Base-by-base conservation (phyloP, 257 asterid species). In the Salvia miltiorrhiza region DNA sequence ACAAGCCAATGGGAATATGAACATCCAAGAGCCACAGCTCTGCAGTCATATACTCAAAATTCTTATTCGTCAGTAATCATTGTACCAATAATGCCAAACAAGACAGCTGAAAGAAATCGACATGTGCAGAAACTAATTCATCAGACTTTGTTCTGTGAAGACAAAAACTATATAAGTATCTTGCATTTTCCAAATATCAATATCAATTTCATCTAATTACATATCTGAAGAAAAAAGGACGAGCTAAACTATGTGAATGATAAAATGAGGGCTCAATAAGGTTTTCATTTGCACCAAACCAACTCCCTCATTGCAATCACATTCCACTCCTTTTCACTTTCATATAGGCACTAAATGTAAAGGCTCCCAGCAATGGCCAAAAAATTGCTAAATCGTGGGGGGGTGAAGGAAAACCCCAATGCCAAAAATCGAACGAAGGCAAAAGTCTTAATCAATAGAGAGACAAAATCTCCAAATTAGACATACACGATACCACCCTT, bases 401-500 rank as follows among this genome's bases (percentile, higher is more conserved):
- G 21, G 21, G 1, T 8, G 2, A 26, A 23, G 55, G 17, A 28
- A 55, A 28, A 9, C 35, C 12, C 57, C 9, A 32, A 54, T 33
- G 21, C 69, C n/a, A 70, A 23, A 21, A 57, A 39, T 58, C 33
- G 45, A 37, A 43, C 14, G 54, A n/a, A 68, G 39, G 70, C 44
- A 45, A 13, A 52, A 63, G 5, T 23, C 33, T 28, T 21, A 49
- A 66, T 48, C 83, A 75, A 61, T 63, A 67, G 23, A 65, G 62
- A 52, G 19, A 4, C 63, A 37, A 55, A 33, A 43, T 49, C 21
- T 40, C 59, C 30, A 35, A 65, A 74, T 63, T 58, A 67, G 23
- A 39, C 35, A 63, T 58, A 7, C 12, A 16, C 7, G 35, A 43
- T 37, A 65, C 24, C 0, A 13, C 24, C 68, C 44, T 26, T 43